Evolutionary conservation across 768 basidiomycete species (phyloP).

Genomic region (Pleurotus djamor): DNA sequence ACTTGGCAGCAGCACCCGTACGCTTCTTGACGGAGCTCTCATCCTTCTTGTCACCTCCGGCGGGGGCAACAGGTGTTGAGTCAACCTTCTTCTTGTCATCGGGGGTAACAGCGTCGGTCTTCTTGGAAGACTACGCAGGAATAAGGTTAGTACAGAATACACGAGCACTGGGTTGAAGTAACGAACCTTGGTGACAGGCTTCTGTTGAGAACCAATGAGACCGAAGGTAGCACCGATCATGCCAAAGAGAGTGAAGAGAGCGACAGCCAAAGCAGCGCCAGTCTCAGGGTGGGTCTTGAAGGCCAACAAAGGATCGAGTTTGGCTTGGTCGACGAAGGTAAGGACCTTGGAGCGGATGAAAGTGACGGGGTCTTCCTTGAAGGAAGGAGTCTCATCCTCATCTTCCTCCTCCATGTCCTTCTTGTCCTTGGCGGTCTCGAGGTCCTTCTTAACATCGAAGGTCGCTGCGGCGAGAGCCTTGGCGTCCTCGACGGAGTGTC

Average conservation of each 20-base stretch:
- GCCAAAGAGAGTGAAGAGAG: conserved; percentile 77
- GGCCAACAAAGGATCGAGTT: conserved; percentile 74
- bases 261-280: conserved; percentile 72
- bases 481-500: conserved; percentile 86
- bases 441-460: conserved; percentile 86
- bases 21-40: conserved; percentile 75
- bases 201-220: conserved; percentile 70
- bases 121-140: conserved; percentile 60
- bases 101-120: conserved; percentile 63
- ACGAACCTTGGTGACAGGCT: conserved; percentile 70
- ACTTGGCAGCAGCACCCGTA: conserved; percentile 23
- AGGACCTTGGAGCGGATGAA: conserved; percentile 79
- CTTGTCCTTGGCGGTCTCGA: conserved; percentile 69
- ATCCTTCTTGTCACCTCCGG: conserved; percentile 73
- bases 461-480: conserved; percentile 81
- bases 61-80: conserved; percentile 64
- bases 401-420: conserved; percentile 48
- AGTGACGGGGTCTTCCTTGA: conserved; percentile 61
- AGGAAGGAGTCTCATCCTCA: conserved; percentile 38
- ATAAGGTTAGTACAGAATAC: not conserved
- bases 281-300: conserved; percentile 90
- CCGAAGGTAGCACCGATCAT: conserved; percentile 82
- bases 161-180: not conserved
- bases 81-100: conserved; percentile 69
- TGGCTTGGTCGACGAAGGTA: conserved; percentile 77